Conservation (phyloP, 2,329 filamentous ascomycete species). For the Coleophoma crateriformis region DNA sequence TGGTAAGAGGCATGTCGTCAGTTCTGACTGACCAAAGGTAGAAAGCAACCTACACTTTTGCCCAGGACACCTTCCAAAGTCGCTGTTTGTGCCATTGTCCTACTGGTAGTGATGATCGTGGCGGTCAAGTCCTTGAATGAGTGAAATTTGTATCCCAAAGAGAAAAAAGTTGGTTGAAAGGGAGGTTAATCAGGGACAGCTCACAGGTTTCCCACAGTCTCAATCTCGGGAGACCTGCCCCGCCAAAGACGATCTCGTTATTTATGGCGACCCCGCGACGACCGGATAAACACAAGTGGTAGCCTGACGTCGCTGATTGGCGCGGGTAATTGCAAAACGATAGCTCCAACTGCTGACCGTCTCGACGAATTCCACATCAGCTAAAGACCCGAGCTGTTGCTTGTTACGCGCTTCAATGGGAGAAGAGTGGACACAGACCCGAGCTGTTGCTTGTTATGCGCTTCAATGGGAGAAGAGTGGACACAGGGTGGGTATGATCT, state of each 20-base stretch:
- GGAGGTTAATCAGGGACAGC: neutral
- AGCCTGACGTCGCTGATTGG: constrained; percentile 12
- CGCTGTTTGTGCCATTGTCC: neutral
- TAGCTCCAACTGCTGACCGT: too few relatives aligned
- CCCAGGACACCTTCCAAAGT: neutral
- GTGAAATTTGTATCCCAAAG: neutral
- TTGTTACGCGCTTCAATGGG: neutral
- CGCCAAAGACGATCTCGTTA: constrained; percentile 1
- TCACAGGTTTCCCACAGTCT: neutral
- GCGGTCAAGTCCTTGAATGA: neutral
- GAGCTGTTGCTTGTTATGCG: too few relatives aligned
- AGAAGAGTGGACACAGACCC: neutral
- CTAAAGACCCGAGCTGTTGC: neutral
- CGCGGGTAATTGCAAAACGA: constrained; percentile 3
- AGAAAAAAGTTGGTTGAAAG: neutral
- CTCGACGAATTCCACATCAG: too few relatives aligned
- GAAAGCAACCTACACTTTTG: constrained; percentile 8
- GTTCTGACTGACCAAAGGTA: neutral
- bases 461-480: too few relatives aligned
- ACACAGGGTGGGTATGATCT: too few relatives aligned
- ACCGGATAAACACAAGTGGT: constrained; percentile 4
- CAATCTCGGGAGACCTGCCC: constrained; percentile 4
- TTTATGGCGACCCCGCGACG: neutral
- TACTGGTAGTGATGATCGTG: neutral
- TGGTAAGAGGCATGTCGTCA: constrained; percentile 8